Conservation (phyloP, 768 basidiomycete species). For the Kwoniella mangroviensis region DNA sequence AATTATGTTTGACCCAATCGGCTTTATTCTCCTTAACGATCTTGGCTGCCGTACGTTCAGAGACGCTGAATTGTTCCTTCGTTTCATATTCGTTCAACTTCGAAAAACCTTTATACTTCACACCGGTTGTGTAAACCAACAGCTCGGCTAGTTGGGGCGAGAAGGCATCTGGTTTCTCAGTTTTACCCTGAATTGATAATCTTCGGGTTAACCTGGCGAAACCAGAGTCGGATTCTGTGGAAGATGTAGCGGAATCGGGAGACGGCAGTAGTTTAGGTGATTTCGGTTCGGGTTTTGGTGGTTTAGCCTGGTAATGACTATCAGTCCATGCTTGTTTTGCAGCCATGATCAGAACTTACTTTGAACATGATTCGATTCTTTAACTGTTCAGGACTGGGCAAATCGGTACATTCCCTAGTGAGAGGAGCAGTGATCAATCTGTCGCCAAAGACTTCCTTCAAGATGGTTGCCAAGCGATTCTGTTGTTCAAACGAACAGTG, state of each 20-base stretch:
- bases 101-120: constrained; percentile 90
- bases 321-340: neutral
- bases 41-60: constrained; percentile 78
- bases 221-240: constrained; percentile 42
- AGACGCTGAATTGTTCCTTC: constrained; percentile 90
- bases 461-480: constrained; percentile 74
- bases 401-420: constrained; percentile 57
- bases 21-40: constrained; percentile 65
- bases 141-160: constrained; percentile 73
- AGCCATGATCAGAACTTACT: constrained; percentile 59
- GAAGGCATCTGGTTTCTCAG: constrained; percentile 51
- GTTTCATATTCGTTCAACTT: constrained; percentile 81
- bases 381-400: constrained; percentile 86
- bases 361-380: constrained; percentile 82
- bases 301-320: constrained; percentile 28
- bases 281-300: constrained; percentile 24
- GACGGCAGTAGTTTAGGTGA: constrained; percentile 14
- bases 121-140: constrained; percentile 91
- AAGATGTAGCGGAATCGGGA: constrained; percentile 38
- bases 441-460: constrained; percentile 69
- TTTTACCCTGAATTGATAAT: constrained; percentile 32
- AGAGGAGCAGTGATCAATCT: constrained; percentile 63
- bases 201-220: constrained; percentile 41
- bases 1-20: constrained; percentile 80
- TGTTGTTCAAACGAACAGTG: constrained; percentile 82